A percentile compares a stretch with the other conserved stretches of the same genome.
Conservation (phyloP, 2,329 filamentous ascomycete species). For the Fusarium odoratissimum region DNA sequence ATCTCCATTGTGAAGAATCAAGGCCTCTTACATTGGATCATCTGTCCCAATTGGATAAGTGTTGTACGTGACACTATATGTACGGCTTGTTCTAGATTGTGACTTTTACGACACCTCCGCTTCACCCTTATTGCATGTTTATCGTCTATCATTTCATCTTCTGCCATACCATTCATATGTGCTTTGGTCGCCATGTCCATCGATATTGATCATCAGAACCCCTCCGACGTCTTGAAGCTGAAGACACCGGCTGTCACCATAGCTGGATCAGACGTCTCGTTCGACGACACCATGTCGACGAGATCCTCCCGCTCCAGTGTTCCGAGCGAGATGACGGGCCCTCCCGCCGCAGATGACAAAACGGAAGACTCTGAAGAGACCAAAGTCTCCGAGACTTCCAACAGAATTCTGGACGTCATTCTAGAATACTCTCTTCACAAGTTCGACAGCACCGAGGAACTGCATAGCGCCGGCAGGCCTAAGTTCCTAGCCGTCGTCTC, state of each 20-base stretch:
- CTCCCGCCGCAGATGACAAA: neutral
- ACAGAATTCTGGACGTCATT: neutral
- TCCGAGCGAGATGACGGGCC: neutral
- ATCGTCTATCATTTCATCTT: neutral
- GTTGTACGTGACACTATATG: neutral
- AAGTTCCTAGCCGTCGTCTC: neutral
- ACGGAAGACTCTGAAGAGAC: neutral
- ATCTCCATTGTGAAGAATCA: neutral
- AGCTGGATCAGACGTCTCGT: neutral
- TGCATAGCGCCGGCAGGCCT: neutral
- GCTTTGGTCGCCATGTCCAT: neutral
- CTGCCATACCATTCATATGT: neutral
- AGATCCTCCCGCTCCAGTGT: neutral
- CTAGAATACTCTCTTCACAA: constrained; percentile 13
- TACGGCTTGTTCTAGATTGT: neutral
- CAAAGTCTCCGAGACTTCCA: neutral
- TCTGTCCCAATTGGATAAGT: neutral
- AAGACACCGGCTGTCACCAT: neutral
- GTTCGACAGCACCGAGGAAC: neutral
- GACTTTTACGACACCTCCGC: neutral
- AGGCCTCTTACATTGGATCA: neutral
- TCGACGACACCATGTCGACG: neutral
- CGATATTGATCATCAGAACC: neutral
- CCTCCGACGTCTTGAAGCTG: neutral
- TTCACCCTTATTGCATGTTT: neutral